Evolutionary conservation across 2,329 filamentous ascomycete genomes (phyloP), one percentile per base, ranked within the genome.

Genomic region (Thermothelomyces thermophilus): DNA sequence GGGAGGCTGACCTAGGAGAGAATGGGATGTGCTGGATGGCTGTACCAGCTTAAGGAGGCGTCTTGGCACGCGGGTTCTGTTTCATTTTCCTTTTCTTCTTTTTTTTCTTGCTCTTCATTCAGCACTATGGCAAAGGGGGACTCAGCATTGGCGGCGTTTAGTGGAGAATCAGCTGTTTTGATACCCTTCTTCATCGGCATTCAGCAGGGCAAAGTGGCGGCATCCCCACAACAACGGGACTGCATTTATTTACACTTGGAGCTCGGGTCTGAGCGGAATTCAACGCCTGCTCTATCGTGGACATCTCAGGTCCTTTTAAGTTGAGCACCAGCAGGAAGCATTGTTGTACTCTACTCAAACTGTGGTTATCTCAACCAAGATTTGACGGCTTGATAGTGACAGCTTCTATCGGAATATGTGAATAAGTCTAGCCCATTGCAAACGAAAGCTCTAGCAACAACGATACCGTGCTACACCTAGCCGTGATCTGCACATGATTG

Each of bases 151-250:
- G 52, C 46, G 58, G 57, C 58, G 57, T 60, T 60, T 35, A 44
- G 51, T 46, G 56, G 55, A 53, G 37, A 53, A 46, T 52, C n/a
- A 47, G 30, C 50, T 39, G 35, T 50, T 60, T 45, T 48, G 58
- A 60, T 60, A 60, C 57, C 58, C 58, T 56, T 53, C 50, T 56
- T 45, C 54, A 53, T 58, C 47, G 48, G 58, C 45, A 55, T 56
- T 54, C 44, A 34, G 28, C 24, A 16, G 33, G 48, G 46, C 34
- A 22, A 42, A 39, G 31, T 52, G 48, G 41, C 49, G 51, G 49
- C 28, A n/a, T n/a, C n/a, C 39, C 50, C 48, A 37, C 45, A 22
- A 34, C 19, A 43, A 28, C 2, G 40, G 40, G 19, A 30, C 22
- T 54, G 50, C 46, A 52, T 42, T 39, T n/a, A n/a, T n/a, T 31